phyloP scores from a whole-genome alignment of 495 filamentous ascomycete genomes.

The Xylaria bambusicola region DNA sequence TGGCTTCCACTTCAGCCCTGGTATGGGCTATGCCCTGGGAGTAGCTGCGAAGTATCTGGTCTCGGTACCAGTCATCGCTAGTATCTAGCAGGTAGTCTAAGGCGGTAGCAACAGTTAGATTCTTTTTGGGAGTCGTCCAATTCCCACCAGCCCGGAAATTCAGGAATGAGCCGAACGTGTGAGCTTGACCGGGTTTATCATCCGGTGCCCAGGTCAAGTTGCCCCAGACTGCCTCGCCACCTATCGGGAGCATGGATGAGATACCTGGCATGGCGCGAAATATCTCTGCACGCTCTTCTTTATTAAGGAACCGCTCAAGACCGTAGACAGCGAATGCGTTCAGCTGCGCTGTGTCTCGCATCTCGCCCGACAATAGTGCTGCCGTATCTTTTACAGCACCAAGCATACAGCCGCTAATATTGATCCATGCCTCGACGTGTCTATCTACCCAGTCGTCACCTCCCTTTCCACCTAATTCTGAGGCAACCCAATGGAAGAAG shows the following conservation, averaged over 20 bases:
- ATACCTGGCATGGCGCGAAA: conserved; percentile 97
- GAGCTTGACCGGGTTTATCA: conserved; percentile 69
- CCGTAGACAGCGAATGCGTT: conserved; percentile 98
- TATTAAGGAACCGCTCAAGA: conserved; percentile 90
- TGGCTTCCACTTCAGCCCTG: conserved; percentile 76
- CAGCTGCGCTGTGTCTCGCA: conserved; percentile 96
- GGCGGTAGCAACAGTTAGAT: conserved; percentile 78
- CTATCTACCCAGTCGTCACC: conserved; percentile 88
- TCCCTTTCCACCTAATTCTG: conserved; percentile 73
- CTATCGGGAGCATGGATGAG: conserved; percentile 95
- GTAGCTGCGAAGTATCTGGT: conserved; percentile 71
- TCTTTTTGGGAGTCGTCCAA: conserved; percentile 58
- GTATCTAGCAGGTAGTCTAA: conserved; percentile 75
- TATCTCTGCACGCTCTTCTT: conserved; percentile 86
- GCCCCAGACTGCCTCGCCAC: conserved; percentile 92
- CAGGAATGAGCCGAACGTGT: conserved; percentile 78
- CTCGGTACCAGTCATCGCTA: conserved; percentile 81
- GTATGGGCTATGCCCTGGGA: conserved; percentile 89
- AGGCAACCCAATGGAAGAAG: conserved; percentile 97
- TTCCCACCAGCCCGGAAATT: conserved; percentile 72
- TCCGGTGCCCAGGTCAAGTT: conserved; percentile 89
- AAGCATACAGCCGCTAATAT: conserved; percentile 97
- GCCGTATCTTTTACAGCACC: conserved; percentile 91
- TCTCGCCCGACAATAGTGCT: conserved; percentile 91
- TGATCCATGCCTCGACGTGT: conserved; percentile 93